Base-by-base conservation (phyloP, 1,284 basidiomycete species). In the Austropuccinia psidii region DNA sequence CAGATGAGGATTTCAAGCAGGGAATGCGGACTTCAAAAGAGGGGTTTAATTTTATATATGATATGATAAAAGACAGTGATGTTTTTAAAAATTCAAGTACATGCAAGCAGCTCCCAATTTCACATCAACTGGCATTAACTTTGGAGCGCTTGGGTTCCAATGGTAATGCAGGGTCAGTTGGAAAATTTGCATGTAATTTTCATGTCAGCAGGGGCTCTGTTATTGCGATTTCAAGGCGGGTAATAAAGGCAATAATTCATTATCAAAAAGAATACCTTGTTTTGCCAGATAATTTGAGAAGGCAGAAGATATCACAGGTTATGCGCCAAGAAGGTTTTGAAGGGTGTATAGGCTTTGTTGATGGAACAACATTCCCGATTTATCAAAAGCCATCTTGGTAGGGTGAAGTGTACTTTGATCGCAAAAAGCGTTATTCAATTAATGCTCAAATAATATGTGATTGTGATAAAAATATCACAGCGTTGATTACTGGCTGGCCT, bases 371-470 rank as follows among this genome's bases (percentile, higher is more conserved):
- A 21, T 37, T 62, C 27, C 49, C 65, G 6, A 35, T 67, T 3
- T 67, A 54, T 50, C 49, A 55, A 39, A 8, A n/a, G 3, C 65
- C 65, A 4, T 45, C 29, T 9, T 4, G 35, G 17, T 29, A 67
- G 35, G 65, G 65, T 19, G 49, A 67, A 50, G 50, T 54, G 21
- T 67, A 33, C 47, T 67, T 29, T 27, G 65, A 52, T 54, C 27
- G 24, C 11, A 67, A 67, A 41, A 27, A 67, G 15, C 9, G 27
- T 4, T 67, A 67, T 21, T 55, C 65, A 67, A 39, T 67, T 31
- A 68, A 58, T n/a, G 33, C n/a, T 27, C 50, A 68, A 31, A 41
- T 55, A 15, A 15, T 57, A 41, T 68, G 52, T 57, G 66, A 68
- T 29, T 68, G 65, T 41, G 65, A 68, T 41, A 43, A 54, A 39